A percentile compares a stretch with the other conserved stretches of the same genome.
These are phyloP conservation scores for Pezicula carpinea DNA, from an alignment of 2,329 filamentous ascomycete species.

Conservation along the genomic window DNA sequence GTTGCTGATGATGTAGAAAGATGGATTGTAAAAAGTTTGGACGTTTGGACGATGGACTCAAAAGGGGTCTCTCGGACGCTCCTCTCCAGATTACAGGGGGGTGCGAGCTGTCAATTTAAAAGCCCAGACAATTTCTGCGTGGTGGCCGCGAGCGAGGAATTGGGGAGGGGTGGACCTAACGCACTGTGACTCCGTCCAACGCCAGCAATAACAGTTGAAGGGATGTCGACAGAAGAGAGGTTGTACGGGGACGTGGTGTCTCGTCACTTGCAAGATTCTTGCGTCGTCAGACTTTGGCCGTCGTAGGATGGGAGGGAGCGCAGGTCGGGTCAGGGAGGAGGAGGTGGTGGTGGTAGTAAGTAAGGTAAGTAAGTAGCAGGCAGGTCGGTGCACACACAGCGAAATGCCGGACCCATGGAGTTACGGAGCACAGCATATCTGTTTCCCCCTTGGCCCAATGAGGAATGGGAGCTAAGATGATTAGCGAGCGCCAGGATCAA, in stretches of 20 bases:
- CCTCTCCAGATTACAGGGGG: conserved; percentile 19
- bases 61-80: conserved; percentile 19
- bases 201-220: conserved; percentile 6
- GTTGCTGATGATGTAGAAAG: conserved; percentile 9
- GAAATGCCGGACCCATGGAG: neutral
- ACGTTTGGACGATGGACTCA: conserved; percentile 14
- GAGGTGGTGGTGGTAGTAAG: neutral
- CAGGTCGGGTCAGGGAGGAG: neutral
- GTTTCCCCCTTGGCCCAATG: neutral
- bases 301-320: too few relatives aligned
- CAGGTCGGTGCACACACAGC: neutral
- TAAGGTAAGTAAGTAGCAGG: neutral
- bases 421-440: too few relatives aligned
- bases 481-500: neutral
- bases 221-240: neutral
- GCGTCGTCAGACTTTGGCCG: too few relatives aligned
- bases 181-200: conserved; percentile 1
- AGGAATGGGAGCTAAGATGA: neutral
- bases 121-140: conserved; percentile 10
- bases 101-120: conserved; percentile 22
- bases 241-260: too few relatives aligned
- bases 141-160: neutral
- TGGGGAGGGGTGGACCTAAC: conserved; percentile 8
- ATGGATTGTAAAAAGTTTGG: conserved; percentile 16
- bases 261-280: too few relatives aligned